These are phyloP conservation scores for Raphanus sativus DNA, from an alignment of 345 rosid genomes.

Conservation along the genomic window DNA sequence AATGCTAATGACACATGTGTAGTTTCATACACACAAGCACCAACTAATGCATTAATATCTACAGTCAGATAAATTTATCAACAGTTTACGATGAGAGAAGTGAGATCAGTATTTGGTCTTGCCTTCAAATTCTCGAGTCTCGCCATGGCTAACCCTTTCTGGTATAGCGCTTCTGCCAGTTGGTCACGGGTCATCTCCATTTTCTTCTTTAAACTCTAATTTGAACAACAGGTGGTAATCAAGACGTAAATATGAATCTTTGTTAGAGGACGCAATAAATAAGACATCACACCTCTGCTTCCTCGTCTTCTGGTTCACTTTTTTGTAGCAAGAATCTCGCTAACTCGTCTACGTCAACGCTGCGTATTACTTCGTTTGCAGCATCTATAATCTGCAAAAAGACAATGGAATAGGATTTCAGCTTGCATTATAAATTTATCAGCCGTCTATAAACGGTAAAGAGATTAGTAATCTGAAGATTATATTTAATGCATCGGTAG, in stretches of 20 bases:
- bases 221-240: background rate
- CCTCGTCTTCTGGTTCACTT: slow-evolving; percentile 91
- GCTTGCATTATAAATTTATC: background rate
- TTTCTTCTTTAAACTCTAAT: slow-evolving; percentile 63
- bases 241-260: background rate
- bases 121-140: slow-evolving; percentile 69
- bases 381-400: slow-evolving; percentile 65
- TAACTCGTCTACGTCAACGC: slow-evolving; percentile 77
- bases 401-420: slow-evolving; percentile 21
- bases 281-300: slow-evolving; percentile 63
- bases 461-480: background rate
- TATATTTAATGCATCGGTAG: background rate
- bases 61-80: slow-evolving; percentile 18
- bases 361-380: slow-evolving; percentile 71
- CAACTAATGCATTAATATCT: background rate
- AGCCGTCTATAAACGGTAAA: background rate
- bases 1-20: background rate
- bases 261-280: slow-evolving; percentile 1
- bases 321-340: slow-evolving; percentile 65
- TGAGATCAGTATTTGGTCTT: background rate
- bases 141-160: slow-evolving; percentile 76
- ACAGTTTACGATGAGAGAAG: slow-evolving; percentile 1
- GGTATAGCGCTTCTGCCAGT: slow-evolving; percentile 79
- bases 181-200: slow-evolving; percentile 88
- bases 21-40: background rate